A percentile compares a stretch with the other conserved stretches of the same genome.
These are phyloP conservation scores for Trichoderma orchidacearum DNA, from an alignment of 495 filamentous ascomycete genomes.

Conservation along the genomic window DNA sequence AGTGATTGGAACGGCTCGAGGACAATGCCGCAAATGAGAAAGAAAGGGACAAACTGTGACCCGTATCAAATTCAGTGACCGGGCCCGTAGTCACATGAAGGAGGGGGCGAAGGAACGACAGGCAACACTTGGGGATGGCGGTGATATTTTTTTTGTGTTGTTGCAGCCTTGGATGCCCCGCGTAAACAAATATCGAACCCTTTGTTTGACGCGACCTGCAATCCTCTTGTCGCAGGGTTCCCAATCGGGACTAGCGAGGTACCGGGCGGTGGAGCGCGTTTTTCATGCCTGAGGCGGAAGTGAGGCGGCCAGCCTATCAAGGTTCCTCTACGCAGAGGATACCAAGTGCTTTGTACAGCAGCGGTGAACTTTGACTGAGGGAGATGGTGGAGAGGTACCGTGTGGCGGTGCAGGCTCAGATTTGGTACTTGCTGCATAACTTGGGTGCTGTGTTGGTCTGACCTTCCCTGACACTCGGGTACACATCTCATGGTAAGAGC, in stretches of 20 bases:
- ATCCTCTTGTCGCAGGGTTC: not conserved
- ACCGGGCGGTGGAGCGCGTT: not conserved
- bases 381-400: not conserved
- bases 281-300: not conserved
- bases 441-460: too few relatives aligned
- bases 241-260: not conserved
- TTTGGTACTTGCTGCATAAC: not conserved
- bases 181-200: not conserved
- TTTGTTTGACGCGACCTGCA: not conserved
- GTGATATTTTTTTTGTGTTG: not conserved
- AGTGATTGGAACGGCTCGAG: not conserved
- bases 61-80: not conserved
- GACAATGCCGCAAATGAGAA: not conserved
- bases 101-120: not conserved
- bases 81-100: not conserved
- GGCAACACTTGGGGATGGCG: not conserved
- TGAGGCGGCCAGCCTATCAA: not conserved
- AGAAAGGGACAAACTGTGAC: not conserved
- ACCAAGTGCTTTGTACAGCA: too few relatives aligned
- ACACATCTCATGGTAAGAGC: too few relatives aligned
- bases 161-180: not conserved
- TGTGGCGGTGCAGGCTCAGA: not conserved
- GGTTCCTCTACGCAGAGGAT: too few relatives aligned
- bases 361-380: not conserved
- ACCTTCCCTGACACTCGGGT: too few relatives aligned